Evolutionary conservation across 352 stramenopile genomes (phyloP).

Genomic region (Phytophthora pseudosyringae): DNA sequence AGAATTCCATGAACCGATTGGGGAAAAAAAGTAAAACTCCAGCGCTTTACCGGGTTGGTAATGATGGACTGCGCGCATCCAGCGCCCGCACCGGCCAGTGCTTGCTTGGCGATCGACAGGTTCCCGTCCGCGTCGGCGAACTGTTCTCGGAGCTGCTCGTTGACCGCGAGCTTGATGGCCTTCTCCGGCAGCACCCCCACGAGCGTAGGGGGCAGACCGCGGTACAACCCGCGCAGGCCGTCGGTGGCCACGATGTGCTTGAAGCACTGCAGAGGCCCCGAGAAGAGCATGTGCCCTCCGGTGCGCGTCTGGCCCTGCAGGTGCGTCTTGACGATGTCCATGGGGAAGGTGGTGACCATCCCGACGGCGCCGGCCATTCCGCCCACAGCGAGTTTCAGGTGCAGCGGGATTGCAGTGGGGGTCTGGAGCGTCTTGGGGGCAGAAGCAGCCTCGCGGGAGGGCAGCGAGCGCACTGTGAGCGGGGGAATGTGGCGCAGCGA

Average conservation of each 20-base stretch:
- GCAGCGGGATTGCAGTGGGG: slow-evolving; percentile 64
- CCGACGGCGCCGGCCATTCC: slow-evolving; percentile 88
- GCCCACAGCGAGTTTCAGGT: slow-evolving; percentile 86
- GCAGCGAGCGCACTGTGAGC: slow-evolving; percentile 28
- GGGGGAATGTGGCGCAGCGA: slow-evolving; percentile 25
- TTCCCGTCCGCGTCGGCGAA: slow-evolving; percentile 72
- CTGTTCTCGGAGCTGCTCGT: slow-evolving; percentile 88
- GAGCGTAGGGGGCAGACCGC: slow-evolving; percentile 80
- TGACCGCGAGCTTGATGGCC: slow-evolving; percentile 92
- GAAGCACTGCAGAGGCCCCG: slow-evolving; percentile 71
- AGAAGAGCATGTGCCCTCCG: slow-evolving; percentile 52
- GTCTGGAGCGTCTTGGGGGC: slow-evolving; percentile 17
- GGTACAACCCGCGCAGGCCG: slow-evolving; percentile 72
- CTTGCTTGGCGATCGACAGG: slow-evolving; percentile 62
- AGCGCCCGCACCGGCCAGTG: slow-evolving; percentile 74
- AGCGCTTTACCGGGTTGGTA: slow-evolving; percentile 75
- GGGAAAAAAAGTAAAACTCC: no score
- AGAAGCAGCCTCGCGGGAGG: slow-evolving; percentile 11
- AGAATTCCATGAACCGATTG: neutral
- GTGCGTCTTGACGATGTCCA: slow-evolving; percentile 95
- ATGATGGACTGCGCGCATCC: slow-evolving; percentile 83
- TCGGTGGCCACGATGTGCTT: slow-evolving; percentile 75
- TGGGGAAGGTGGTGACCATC: slow-evolving; percentile 87
- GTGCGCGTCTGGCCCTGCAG: slow-evolving; percentile 80
- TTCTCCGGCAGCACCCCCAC: slow-evolving; percentile 90